Evolutionary conservation across 768 basidiomycete species (phyloP), one percentile per base, ranked within the genome.

Genomic region (Boletus insuetus): DNA sequence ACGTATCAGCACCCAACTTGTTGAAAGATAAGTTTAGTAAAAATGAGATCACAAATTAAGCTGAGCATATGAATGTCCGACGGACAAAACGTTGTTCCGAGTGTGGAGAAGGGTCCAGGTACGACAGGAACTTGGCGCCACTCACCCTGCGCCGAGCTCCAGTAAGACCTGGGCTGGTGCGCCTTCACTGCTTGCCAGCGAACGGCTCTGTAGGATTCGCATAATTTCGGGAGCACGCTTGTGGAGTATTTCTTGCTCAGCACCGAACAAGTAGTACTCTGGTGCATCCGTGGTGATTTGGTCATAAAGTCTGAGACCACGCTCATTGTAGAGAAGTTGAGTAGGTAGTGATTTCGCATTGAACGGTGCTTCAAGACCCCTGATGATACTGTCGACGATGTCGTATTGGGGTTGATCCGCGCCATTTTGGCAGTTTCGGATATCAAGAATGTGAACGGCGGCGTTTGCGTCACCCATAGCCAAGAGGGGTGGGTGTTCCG

Each of bases 81-180:
- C n/a, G 14, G 14, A 42, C 40, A 42, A 37, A 50, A 26, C 8
- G 17, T 51, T n/a, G 31, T 38, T 34, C 31, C 51, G 2, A 29
- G 24, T 13, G 10, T 6, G 14, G 35, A 13, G 26, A 43, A 43
- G 26, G 19, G 32, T 20, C 4, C n/a, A 38, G 51, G 19, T 13
- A 43, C 37, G 45, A 31, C 11, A 16, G 29, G 20, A 46, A 39
- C 1, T 13, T 37, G 29, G 10, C 35, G 46, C 31, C 5, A 44
- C 91, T 79, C 70, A 94, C 92, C 95, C 95, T 10, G 94, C 91
- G 42, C 96, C 95, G n/a, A 98, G 80, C 67, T 98, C 95, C 40
- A 98, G 78, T 8, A 97, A 78, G 49, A 86, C 79, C 50, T 84
- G 81, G 40, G 80, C 82, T 3, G 74, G 64, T 16, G 64, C 61